Percentiles rank a stretch among this genome's conserved stretches.
These are phyloP conservation scores for Talinum fruticosum DNA, from an alignment of 148 eudicot genomes.

Conservation along the genomic window DNA sequence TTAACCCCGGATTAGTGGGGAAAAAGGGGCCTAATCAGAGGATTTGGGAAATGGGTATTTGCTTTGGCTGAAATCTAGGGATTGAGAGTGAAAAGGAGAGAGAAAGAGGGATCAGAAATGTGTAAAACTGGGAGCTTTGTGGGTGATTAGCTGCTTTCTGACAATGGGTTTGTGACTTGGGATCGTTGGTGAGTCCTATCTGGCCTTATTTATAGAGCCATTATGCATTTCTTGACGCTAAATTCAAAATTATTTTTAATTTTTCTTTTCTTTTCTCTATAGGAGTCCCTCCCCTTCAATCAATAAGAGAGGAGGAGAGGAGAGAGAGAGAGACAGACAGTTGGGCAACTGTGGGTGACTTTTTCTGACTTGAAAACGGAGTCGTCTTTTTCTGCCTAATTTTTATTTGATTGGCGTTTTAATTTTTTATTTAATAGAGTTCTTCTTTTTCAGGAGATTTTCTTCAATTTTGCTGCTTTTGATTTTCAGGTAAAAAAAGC, in stretches of 20 bases:
- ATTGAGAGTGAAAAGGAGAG: background rate
- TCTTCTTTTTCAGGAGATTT: constrained; percentile 4
- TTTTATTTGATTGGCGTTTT: constrained; percentile 9
- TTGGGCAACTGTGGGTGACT: constrained; percentile 11
- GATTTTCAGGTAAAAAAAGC: background rate
- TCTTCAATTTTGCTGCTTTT: background rate
- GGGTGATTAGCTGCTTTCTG: constrained; percentile 1
- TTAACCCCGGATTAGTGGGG: background rate
- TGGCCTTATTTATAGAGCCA: constrained; percentile 30
- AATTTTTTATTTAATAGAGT: background rate
- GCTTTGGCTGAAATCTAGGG: constrained; percentile 12
- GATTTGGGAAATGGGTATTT: background rate
- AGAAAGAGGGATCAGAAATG: too few relatives aligned
- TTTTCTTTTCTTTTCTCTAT: too few relatives aligned
- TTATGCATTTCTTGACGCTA: constrained; percentile 21
- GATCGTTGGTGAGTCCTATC: constrained; percentile 9
- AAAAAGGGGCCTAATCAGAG: background rate
- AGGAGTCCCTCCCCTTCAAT: constrained; percentile 1
- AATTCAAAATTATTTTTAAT: background rate
- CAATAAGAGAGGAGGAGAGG: background rate
- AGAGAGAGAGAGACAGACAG: background rate
- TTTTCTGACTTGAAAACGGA: constrained; percentile 30
- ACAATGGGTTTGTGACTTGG: constrained; percentile 8
- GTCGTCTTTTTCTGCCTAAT: constrained; percentile 14
- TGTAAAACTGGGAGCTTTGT: background rate